phyloP scores from a whole-genome alignment of 495 filamentous ascomycete species.

The Penicillium paxilli region DNA sequence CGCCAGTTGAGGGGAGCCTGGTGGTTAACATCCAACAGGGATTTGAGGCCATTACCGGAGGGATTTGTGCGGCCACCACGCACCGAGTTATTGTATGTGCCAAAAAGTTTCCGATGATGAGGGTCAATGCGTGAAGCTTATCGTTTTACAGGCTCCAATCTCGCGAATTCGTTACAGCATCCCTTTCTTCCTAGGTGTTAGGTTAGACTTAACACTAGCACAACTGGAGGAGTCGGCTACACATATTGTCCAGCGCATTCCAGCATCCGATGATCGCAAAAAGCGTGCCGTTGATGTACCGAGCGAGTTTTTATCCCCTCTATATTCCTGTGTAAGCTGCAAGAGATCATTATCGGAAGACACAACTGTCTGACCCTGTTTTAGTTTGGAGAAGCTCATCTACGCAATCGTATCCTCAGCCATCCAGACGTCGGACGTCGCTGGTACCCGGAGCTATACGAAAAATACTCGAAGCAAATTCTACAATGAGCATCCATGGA shows the following conservation, averaged over 20 bases:
- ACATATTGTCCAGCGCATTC: conserved; percentile 39
- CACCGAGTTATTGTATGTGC: conserved; percentile 65
- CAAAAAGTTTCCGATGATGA: neutral
- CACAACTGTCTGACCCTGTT: neutral
- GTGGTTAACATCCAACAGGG: conserved; percentile 76
- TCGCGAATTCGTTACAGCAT: conserved; percentile 67
- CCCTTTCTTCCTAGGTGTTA: conserved; percentile 89
- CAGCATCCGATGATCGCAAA: conserved; percentile 35
- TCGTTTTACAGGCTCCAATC: conserved; percentile 32
- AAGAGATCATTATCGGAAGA: neutral
- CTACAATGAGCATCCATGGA: conserved; percentile 20
- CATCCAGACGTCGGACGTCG: conserved; percentile 87
- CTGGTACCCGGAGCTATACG: conserved; percentile 77
- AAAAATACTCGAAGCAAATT: conserved; percentile 35
- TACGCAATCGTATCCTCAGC: conserved; percentile 81
- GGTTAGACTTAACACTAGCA: conserved; percentile 75
- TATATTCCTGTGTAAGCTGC: conserved; percentile 40
- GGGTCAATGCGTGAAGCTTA: too few relatives aligned
- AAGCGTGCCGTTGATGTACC: conserved; percentile 42
- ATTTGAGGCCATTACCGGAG: conserved; percentile 84
- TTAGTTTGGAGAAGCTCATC: conserved; percentile 49
- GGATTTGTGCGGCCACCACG: conserved; percentile 82
- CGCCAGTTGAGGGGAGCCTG: conserved; percentile 46
- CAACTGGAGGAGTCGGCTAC: conserved; percentile 35
- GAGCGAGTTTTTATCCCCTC: conserved; percentile 42